phyloP scores from a whole-genome alignment of 768 basidiomycete genomes.

The Pulveroboletus sp. region DNA sequence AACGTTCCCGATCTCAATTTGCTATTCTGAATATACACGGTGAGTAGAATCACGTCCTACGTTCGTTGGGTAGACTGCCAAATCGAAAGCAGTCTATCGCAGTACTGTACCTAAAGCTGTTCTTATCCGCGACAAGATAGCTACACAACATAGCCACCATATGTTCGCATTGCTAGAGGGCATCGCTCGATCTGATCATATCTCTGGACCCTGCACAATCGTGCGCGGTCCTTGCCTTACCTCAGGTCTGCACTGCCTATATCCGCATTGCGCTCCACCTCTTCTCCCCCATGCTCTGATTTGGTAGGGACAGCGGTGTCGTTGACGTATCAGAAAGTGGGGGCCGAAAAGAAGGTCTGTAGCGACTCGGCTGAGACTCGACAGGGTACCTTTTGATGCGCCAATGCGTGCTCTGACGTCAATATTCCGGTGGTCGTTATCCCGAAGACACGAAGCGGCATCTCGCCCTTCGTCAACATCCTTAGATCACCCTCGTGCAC shows the following conservation, averaged over 20 bases:
- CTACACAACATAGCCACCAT: conserved; percentile 1
- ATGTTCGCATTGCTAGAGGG: conserved; percentile 15
- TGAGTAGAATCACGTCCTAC: conserved; percentile 2
- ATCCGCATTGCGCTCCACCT: conserved; percentile 4
- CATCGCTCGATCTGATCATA: conserved; percentile 11
- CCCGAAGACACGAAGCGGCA: too few species aligned
- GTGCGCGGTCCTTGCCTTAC: conserved; percentile 3
- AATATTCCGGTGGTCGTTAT: background rate
- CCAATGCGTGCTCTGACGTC: conserved; percentile 1
- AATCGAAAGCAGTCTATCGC: background rate
- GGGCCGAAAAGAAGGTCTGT: background rate
- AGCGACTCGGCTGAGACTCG: background rate
- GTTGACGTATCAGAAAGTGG: conserved; percentile 5
- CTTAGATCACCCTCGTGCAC: too few species aligned
- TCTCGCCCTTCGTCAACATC: too few species aligned
- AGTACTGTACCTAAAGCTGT: conserved; percentile 7
- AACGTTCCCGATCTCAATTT: background rate
- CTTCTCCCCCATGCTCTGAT: background rate
- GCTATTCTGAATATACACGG: background rate
- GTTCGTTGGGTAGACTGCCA: conserved; percentile 2
- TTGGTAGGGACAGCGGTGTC: background rate
- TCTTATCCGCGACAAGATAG: conserved; percentile 3
- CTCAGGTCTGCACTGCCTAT: background rate
- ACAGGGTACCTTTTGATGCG: background rate
- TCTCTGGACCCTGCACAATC: conserved; percentile 19